Evolutionary conservation across 495 filamentous ascomycete genomes (phyloP), one percentile per base, ranked within the genome.

Genomic region (Penicillium alfredii): DNA sequence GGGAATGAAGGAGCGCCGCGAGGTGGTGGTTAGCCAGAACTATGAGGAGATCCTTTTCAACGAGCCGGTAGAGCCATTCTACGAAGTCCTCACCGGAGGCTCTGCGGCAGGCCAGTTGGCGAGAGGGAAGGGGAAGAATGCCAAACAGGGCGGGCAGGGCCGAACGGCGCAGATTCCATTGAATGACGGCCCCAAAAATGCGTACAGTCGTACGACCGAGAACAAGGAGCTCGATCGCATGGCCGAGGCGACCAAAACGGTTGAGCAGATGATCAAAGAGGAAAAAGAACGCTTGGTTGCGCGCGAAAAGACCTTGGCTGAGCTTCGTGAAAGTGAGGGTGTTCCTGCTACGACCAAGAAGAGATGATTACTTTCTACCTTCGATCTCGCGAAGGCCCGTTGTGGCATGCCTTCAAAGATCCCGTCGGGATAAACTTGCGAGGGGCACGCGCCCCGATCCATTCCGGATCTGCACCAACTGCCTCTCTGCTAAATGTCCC

Each of bases 1-100:
- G 45, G 80, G 80, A 41, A 78, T 82, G 56, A 73, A 80, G 55
- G 70, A 74, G 47, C 62, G 74, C 22, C 62, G 74, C 40, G 79
- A 81, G 24, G 69, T 80, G 25, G 78, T 97, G 12, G 58, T 78
- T 9, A 75, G 78, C 32, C 86, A 88, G 69, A 73, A 74, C 18
- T 87, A 94, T 51, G 92, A 98, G 59, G 86, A 94, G 55, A 77
- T 94, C 26, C 72, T 94, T 20, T 98, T 98, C 70, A 95, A 94
- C 60, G 92, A 97, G 68, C 92, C 92, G 0, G 84, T 86, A 43
- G 88, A 93, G 53, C 76, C 80, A 22, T 92, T 94, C 57, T 90
- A 84, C 57, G 84, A 92, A 16, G 57, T 86, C 7, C 66, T 96
- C 31, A 90, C 82, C 1, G 78, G 78, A 1, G 81, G 82, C 15